Evolutionary conservation across 805 yeast genomes (phyloP), one percentile per base, ranked within the genome.

Genomic region (Yamadazyma nakazawae): DNA sequence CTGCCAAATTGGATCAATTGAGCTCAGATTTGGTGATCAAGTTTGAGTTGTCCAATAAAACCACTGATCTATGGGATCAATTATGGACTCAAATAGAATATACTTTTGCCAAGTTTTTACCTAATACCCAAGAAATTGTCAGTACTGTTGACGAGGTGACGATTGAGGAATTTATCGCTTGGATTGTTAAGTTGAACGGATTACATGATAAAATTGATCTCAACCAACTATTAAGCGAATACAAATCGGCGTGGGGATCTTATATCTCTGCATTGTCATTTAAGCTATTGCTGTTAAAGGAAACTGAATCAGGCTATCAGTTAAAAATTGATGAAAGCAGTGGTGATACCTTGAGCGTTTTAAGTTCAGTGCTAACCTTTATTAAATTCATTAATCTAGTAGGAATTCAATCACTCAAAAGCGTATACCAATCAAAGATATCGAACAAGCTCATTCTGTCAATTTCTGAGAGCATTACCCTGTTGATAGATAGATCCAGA

Each of bases 401-500:
- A 14, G 46, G 54, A 24, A 48, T 59, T 19, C 55, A 44, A 3
- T 39, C 58, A 0, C 47, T 68, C 38, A 65, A 60, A 30, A 56
- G 59, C 30, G 63, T 49, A 35, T 62, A 57, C 45, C 57, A 57
- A 44, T 54, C 48, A 8, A 50, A 42, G 35, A 54, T 70, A 4
- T 64, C 70, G 30, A 60, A 57, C 43, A 49, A 53, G 39, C 53
- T 70, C 34, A 64, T 61, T 16, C 56, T 58, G 14, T 53, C 50
- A 10, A 58, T 70, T 13, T 63, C 73, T 2, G 62, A 62, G 32
- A 65, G 64, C 46, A 66, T 70, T 43, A 54, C 55, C 17, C 39
- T 37, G 2, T 40, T 61, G 9, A 57, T 64, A 24, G 47, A 60
- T 13, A 47, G 55, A 18, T 48, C 51, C 11, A 41, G 47, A 11